Base-by-base conservation (phyloP, 768 basidiomycete species). In the Amanita exitialis region DNA sequence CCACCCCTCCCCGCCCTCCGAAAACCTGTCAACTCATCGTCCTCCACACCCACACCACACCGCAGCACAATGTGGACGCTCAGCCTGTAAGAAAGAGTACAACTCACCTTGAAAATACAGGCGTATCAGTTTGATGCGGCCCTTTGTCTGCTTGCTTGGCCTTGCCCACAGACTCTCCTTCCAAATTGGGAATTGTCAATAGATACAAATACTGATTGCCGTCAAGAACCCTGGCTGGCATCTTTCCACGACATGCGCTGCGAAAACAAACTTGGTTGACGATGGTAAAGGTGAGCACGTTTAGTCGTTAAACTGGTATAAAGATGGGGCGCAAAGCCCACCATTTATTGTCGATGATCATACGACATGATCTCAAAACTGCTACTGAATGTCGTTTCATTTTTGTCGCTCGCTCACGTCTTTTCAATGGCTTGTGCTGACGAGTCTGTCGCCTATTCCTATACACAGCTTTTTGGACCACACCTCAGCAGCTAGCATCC, bases 51-150 rank as follows among this genome's bases (percentile, higher is more conserved):
- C 23, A 49, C 15, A 41, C n/a, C n/a, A 39, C 39, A 49, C 41
- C 12, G 49, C 49, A 56, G 50, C 57, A 55, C 47, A 37, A 30
- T 15, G 7, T 34, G 10, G 18, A 47, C 34, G 51, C 51, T 52
- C 53, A 57, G 49, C 18, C 44, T 57, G 51, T 56, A 61, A 58
- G 56, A 64, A 57, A 10, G 16, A 64, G 16, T 7, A 38, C n/a
- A 38, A 80, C 82, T 81, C 64, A 82, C 83, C 79, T 84, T 83
- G 80, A 82, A 73, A 76, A 20, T 41, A 13, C 32, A 68, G 70
- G 68, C 62, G 66, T 69, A 67, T 68, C 61, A 70, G 65, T 69
- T 69, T 69, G 67, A 65, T 63, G 66, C 9, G 64, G 60, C 66
- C 65, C 54, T 20, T 16, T 28, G 21, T 15, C 18, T n/a, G 18